A percentile compares a stretch with the other conserved stretches of the same genome.
These are phyloP conservation scores for Candida railenensis DNA, from an alignment of 805 yeast species.

Conservation along the genomic window DNA sequence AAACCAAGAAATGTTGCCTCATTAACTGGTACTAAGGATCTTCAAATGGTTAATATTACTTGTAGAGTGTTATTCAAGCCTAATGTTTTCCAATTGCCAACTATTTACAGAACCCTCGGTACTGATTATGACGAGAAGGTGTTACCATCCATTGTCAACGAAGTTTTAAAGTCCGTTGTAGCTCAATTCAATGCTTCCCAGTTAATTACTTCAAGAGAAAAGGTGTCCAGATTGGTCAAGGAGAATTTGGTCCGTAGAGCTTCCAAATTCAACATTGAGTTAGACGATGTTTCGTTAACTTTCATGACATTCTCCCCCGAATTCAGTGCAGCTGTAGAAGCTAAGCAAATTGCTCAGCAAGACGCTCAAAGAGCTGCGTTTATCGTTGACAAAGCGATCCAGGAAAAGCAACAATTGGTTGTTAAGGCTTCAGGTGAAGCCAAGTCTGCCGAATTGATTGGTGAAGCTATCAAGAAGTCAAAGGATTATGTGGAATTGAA, in stretches of 20 bases:
- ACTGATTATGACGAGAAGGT: slow-evolving; percentile 95
- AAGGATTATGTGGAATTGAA: slow-evolving; percentile 95
- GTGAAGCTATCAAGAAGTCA: slow-evolving; percentile 97
- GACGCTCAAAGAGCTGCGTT: slow-evolving; percentile 99
- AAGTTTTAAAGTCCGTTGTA: slow-evolving; percentile 92
- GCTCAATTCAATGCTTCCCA: slow-evolving; percentile 99
- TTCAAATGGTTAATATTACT: slow-evolving; percentile 99
- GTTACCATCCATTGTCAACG: slow-evolving; percentile 96
- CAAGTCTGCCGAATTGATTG: slow-evolving; percentile 94
- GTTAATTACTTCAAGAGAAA: slow-evolving; percentile 97
- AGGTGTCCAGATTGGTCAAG: slow-evolving; percentile 85
- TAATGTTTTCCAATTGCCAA: slow-evolving; percentile 71
- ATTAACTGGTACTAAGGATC: slow-evolving; percentile 95
- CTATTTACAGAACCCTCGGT: slow-evolving; percentile 88
- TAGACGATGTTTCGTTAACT: slow-evolving; percentile 96
- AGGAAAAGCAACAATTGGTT: slow-evolving; percentile 95
- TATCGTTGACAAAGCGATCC: slow-evolving; percentile 93
- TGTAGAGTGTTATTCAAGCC: slow-evolving; percentile 96
- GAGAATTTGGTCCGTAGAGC: slow-evolving; percentile 93
- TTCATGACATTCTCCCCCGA: slow-evolving; percentile 98
- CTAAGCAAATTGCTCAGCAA: slow-evolving; percentile 98
- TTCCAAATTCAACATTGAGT: slow-evolving; percentile 74
- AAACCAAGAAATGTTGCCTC: slow-evolving; percentile 96
- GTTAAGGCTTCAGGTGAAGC: slow-evolving; percentile 99
- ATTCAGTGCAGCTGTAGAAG: slow-evolving; percentile 96